These are phyloP conservation scores for Centaurea solstitialis DNA, from an alignment of 129 eudicot genomes.

Conservation along the genomic window DNA sequence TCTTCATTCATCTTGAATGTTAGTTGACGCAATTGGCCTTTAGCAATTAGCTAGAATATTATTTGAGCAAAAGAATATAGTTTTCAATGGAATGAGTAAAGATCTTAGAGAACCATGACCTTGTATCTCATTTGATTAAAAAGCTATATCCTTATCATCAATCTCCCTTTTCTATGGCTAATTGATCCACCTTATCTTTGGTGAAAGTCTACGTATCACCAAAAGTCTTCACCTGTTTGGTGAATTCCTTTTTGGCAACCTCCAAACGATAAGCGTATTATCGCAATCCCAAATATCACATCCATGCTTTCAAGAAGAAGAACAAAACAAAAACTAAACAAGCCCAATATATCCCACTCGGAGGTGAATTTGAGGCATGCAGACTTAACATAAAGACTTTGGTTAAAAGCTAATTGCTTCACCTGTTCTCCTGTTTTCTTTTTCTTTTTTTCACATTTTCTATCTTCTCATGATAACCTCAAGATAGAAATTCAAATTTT, in stretches of 20 bases:
- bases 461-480: neutral
- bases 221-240: neutral
- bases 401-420: conserved; percentile 1
- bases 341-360: neutral
- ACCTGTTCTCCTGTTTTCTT: neutral
- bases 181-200: neutral
- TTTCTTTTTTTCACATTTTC: neutral
- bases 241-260: neutral
- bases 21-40: neutral
- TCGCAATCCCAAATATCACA: neutral
- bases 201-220: neutral
- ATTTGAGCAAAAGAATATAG: neutral
- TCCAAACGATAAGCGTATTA: neutral
- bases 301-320: neutral
- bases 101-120: conserved; percentile 1
- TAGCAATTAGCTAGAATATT: neutral
- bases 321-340: neutral
- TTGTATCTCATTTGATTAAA: neutral
- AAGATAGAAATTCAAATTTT: neutral
- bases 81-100: neutral
- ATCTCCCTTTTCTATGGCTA: neutral
- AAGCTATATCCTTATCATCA: conserved; percentile 1
- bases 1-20: neutral
- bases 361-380: neutral
- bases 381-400: neutral